Percentiles rank a stretch among this genome's conserved stretches.
phyloP scores from a whole-genome alignment of 2,329 filamentous ascomycete species.

The Rosellinia necatrix region DNA sequence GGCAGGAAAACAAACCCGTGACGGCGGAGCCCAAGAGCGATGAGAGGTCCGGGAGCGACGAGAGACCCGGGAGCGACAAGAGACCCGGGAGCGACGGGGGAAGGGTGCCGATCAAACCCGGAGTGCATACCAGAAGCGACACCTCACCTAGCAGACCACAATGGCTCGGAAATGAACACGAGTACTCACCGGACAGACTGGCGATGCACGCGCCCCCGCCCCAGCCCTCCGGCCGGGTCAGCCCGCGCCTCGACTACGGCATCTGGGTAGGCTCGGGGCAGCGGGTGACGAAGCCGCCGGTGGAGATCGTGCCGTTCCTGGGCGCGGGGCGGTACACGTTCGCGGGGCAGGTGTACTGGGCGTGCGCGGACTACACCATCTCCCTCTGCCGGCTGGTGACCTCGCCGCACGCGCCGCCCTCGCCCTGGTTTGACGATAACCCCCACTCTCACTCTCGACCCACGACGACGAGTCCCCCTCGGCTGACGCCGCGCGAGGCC shows the following conservation, averaged over 20 bases:
- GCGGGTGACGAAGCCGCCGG: conserved; percentile 25
- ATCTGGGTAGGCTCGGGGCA: conserved; percentile 33
- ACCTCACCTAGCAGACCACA: no score
- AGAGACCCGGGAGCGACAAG: no score
- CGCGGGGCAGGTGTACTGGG: conserved; percentile 37
- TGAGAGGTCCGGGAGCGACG: no score
- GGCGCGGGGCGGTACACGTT: conserved; percentile 35
- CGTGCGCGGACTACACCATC: conserved; percentile 33
- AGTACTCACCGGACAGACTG: no score
- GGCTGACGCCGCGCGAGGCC: conserved; percentile 22
- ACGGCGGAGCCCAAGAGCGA: no score
- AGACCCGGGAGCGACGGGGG: no score
- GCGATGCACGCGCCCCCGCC: no score
- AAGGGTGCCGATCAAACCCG: no score
- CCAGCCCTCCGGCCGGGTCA: conserved; percentile 1
- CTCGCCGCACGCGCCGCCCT: conserved; percentile 12
- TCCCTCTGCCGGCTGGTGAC: conserved; percentile 24
- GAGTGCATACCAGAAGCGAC: no score
- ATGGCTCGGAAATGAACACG: no score
- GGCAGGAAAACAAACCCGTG: not conserved
- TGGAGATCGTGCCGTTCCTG: conserved; percentile 34
- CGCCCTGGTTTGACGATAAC: conserved; percentile 18
- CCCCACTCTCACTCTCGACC: no score
- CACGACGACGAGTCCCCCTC: no score
- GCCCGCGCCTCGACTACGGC: conserved; percentile 28